phyloP scores from a whole-genome alignment of 768 basidiomycete species.

The Scleroderma citrinum region DNA sequence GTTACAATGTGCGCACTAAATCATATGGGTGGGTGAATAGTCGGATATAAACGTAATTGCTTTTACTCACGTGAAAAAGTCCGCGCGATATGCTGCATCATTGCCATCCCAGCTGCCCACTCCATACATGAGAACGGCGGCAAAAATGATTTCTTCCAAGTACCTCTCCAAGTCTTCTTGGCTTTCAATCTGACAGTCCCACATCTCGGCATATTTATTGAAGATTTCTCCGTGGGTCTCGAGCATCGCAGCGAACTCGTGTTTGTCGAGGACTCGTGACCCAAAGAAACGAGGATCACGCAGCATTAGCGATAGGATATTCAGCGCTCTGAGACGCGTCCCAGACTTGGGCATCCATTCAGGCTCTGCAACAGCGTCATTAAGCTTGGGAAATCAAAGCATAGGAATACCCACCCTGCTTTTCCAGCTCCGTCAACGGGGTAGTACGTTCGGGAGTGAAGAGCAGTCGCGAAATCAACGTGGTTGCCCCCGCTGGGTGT shows the following conservation, averaged over 20 bases:
- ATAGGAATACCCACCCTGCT: conserved; percentile 5
- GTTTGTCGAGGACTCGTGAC: conserved; percentile 24
- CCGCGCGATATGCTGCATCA: conserved; percentile 43
- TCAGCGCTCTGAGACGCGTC: conserved; percentile 40
- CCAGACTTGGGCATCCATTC: conserved; percentile 21
- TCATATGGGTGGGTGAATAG: conserved; percentile 3
- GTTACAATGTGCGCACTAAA: conserved; percentile 66
- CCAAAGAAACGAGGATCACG: conserved; percentile 39
- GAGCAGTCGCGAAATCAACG: conserved; percentile 30
- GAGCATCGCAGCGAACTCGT: conserved; percentile 31
- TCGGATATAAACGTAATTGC: neutral
- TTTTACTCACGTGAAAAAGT: conserved; percentile 57
- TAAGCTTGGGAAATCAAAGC: neutral
- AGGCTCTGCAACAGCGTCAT: conserved; percentile 8
- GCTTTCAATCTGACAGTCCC: conserved; percentile 36
- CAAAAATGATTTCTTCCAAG: conserved; percentile 60
- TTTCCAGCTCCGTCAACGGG: conserved; percentile 18
- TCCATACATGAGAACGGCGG: conserved; percentile 51
- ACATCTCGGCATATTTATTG: conserved; percentile 38
- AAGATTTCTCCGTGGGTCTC: conserved; percentile 36
- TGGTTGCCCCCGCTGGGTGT: conserved; percentile 34
- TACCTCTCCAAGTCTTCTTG: conserved; percentile 41
- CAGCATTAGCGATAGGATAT: conserved; percentile 49
- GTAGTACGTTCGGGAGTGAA: conserved; percentile 19
- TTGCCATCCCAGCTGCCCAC: conserved; percentile 45